These are phyloP conservation scores for Halophytophthora polymorphica DNA, from an alignment of 352 stramenopile genomes.

Conservation along the genomic window DNA sequence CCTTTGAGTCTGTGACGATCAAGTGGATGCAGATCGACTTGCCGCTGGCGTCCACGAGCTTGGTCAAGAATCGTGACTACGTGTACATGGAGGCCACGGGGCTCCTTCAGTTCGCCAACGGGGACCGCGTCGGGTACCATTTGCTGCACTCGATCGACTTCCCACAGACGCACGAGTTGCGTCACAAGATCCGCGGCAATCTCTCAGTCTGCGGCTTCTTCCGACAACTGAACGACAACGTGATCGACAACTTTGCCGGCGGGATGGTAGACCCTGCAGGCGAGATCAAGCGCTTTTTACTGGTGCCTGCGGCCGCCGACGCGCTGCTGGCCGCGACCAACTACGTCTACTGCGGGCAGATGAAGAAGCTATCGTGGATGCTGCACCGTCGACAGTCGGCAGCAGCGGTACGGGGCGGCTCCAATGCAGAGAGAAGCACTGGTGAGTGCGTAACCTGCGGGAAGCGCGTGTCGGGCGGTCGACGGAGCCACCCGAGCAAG, in stretches of 20 bases:
- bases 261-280: slow-evolving; percentile 18
- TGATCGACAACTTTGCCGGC: slow-evolving; percentile 30
- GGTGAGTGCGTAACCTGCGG: slow-evolving; percentile 18
- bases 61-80: slow-evolving; percentile 28
- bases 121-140: slow-evolving; percentile 33
- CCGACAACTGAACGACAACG: slow-evolving; percentile 6
- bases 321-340: slow-evolving; percentile 9
- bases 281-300: slow-evolving; percentile 4
- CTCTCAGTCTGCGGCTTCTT: slow-evolving; percentile 29
- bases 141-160: slow-evolving; percentile 40
- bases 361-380: slow-evolving; percentile 43
- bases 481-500: slow-evolving; percentile 16
- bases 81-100: slow-evolving; percentile 36
- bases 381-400: slow-evolving; percentile 9
- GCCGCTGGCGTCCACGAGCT: slow-evolving; percentile 9
- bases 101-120: slow-evolving; percentile 17
- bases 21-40: slow-evolving; percentile 32
- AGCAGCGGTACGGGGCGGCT: not conserved
- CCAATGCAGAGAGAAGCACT: not conserved
- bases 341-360: slow-evolving; percentile 29
- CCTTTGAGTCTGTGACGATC: slow-evolving; percentile 27
- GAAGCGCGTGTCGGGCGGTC: slow-evolving; percentile 14
- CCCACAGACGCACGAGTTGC: slow-evolving; percentile 9
- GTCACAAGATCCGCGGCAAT: slow-evolving; percentile 11
- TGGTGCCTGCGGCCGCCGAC: slow-evolving; percentile 3